Evolutionary conservation across 2,329 filamentous ascomycete genomes (phyloP).

Genomic region (Emmonsia crescens): DNA sequence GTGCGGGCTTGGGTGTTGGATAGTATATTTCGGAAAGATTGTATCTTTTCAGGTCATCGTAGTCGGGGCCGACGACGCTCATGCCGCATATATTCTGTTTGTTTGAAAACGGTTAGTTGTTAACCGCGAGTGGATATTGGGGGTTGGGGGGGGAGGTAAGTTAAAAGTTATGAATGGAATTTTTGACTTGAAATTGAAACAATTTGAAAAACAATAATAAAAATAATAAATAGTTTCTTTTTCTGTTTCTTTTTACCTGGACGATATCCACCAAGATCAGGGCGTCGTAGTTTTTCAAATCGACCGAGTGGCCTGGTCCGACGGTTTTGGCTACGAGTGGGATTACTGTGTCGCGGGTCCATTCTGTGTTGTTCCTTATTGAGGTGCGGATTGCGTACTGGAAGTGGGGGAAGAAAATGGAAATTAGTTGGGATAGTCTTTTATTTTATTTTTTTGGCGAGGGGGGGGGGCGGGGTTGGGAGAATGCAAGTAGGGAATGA

Average conservation of each 20-base stretch:
- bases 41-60: constrained; percentile 50
- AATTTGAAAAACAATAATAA: background rate
- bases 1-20: constrained; percentile 28
- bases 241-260: constrained; percentile 45
- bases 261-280: constrained; percentile 53
- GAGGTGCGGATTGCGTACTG: constrained; percentile 52
- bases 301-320: constrained; percentile 48
- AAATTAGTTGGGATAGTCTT: background rate
- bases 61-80: constrained; percentile 50
- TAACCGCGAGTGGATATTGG: background rate
- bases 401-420: background rate
- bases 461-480: background rate
- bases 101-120: too few species aligned
- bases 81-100: constrained; percentile 52
- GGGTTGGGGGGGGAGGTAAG: constrained; percentile 2
- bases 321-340: constrained; percentile 48
- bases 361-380: constrained; percentile 48
- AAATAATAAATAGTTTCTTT: background rate
- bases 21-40: constrained; percentile 53
- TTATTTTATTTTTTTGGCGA: background rate
- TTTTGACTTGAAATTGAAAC: too few species aligned
- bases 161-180: constrained; percentile 1
- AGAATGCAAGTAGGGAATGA: background rate
- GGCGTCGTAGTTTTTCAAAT: constrained; percentile 50
- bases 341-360: constrained; percentile 49